phyloP scores from a whole-genome alignment of 345 rosid species.

The Lepidium sativum region DNA sequence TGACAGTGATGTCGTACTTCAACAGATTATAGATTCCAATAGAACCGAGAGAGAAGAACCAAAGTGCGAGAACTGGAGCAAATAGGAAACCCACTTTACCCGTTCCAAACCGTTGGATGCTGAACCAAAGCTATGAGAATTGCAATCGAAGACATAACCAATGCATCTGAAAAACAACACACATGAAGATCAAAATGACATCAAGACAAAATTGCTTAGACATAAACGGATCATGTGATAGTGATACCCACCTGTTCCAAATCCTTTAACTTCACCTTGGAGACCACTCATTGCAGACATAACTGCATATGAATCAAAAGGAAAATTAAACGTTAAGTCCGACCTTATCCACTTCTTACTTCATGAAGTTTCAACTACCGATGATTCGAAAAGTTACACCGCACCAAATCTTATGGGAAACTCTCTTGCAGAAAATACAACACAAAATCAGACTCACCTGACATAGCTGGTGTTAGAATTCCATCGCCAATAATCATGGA shows the following conservation, averaged over 20 bases:
- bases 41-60: slow-evolving; percentile 87
- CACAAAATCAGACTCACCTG: slow-evolving; percentile 40
- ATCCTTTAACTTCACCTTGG: slow-evolving; percentile 61
- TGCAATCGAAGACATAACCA: slow-evolving; percentile 56
- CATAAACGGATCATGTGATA: background rate
- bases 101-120: slow-evolving; percentile 85
- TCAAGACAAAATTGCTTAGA: background rate
- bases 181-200: background rate
- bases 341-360: background rate
- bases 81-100: slow-evolving; percentile 86
- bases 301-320: slow-evolving; percentile 42
- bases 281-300: slow-evolving; percentile 98
- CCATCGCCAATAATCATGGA: slow-evolving; percentile 98
- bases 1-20: slow-evolving; percentile 51
- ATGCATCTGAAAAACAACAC: slow-evolving; percentile 49
- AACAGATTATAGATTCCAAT: slow-evolving; percentile 75
- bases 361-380: background rate
- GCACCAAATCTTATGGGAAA: background rate
- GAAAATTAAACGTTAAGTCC: background rate
- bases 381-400: background rate
- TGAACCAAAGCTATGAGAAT: slow-evolving; percentile 69
- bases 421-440: background rate
- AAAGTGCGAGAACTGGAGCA: slow-evolving; percentile 75
- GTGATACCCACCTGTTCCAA: slow-evolving; percentile 62
- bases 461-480: slow-evolving; percentile 90